phyloP scores from a whole-genome alignment of 176 grass and related monocot species.

The Oryza glaberrima region DNA sequence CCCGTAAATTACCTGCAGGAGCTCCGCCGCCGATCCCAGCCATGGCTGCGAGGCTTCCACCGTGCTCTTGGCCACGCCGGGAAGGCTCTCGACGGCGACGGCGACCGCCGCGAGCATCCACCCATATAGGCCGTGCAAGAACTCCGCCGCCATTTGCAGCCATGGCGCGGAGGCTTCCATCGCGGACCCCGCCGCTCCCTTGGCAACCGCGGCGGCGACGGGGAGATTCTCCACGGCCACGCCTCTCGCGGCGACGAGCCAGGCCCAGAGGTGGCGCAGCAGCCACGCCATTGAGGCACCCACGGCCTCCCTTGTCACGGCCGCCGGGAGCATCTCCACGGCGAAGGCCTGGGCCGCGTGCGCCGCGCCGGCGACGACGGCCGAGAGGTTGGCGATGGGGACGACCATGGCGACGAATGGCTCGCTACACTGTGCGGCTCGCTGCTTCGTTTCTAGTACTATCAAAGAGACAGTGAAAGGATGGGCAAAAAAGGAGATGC shows the following conservation, averaged over 20 bases:
- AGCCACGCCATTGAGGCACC: conserved; percentile 9
- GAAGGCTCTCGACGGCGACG: not conserved
- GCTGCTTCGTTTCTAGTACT: not conserved
- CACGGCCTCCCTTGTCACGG: not conserved
- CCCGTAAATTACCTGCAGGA: not conserved
- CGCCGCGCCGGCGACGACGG: conserved; percentile 7
- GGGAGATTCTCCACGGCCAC: not conserved
- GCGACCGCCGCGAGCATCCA: not conserved
- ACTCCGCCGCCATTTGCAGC: not conserved
- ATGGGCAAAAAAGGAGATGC: too few species aligned
- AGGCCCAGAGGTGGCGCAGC: conserved; percentile 17
- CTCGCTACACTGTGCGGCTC: not conserved
- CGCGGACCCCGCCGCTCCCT: not conserved
- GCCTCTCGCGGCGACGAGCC: conserved; percentile 9
- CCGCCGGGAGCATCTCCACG: not conserved
- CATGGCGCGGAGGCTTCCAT: not conserved
- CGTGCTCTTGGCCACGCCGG: not conserved
- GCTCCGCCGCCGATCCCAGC: not conserved
- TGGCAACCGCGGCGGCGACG: not conserved
- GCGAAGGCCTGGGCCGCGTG: not conserved
- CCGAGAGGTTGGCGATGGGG: conserved; percentile 16
- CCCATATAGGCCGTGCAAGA: not conserved
- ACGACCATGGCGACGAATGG: not conserved
- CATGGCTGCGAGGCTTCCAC: conserved; percentile 5
- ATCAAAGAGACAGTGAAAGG: not conserved